These are phyloP conservation scores for Chlamydomonas sphaeroides DNA, from an alignment of 139 green algal species.

Conservation along the genomic window DNA sequence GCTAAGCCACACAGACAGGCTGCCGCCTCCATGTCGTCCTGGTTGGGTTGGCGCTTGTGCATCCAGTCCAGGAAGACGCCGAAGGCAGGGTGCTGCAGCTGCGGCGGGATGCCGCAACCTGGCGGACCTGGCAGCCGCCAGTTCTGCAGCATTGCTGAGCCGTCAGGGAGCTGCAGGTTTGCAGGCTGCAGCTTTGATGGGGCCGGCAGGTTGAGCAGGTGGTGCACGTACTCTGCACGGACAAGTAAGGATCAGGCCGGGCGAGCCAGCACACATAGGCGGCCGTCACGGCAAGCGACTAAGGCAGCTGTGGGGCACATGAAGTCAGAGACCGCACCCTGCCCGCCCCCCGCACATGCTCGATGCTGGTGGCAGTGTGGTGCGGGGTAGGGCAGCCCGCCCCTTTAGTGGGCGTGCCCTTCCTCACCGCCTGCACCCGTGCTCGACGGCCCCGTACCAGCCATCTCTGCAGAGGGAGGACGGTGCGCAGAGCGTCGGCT, in stretches of 20 bases:
- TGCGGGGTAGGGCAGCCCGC: neutral
- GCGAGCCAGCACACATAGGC: too few relatives aligned
- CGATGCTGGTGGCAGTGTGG: too few relatives aligned
- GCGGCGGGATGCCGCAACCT: neutral
- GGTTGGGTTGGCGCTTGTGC: neutral
- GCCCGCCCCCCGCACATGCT: too few relatives aligned
- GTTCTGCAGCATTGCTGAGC: neutral
- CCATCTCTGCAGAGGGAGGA: neutral
- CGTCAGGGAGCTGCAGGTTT: neutral
- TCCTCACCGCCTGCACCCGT: neutral
- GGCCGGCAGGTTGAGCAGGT: neutral
- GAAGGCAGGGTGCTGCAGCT: slow-evolving; percentile 4
- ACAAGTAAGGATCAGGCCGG: too few relatives aligned
- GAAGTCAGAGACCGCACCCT: too few relatives aligned
- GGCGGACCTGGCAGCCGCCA: neutral
- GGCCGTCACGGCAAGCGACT: too few relatives aligned
- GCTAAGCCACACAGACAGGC: neutral
- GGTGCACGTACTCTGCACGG: neutral
- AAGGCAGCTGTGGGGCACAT: too few relatives aligned
- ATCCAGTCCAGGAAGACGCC: slow-evolving; percentile 1
- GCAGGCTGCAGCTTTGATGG: neutral
- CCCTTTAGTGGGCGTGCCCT: neutral
- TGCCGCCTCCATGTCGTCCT: slow-evolving; percentile 1
- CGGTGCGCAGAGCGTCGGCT: neutral
- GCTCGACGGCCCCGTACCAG: neutral